Evolutionary conservation across 805 yeast species (phyloP), one percentile per base, ranked within the genome.

Genomic region (Wickerhamiella domercqiae): DNA sequence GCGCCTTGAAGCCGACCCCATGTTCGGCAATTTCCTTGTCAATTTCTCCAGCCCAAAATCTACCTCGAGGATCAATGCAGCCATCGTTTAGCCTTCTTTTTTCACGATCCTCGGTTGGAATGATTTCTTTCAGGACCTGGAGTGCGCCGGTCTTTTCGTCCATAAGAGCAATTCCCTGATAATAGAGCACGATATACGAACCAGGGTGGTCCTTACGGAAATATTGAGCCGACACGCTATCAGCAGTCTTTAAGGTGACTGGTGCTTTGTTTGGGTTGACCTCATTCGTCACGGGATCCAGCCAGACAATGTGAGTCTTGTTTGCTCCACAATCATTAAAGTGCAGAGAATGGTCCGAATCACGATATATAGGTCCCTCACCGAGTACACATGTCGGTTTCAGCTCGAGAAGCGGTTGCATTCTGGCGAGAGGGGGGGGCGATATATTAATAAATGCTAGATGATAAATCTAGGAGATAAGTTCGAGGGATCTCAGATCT

Each of bases 51-150:
- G 70, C 73, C 73, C 73, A 80, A 37, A 83, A 67, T 46, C 75
- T 66, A 2, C 94, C 93, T 51, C 70, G 61, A 5, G 81, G 78
- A 41, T 80, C 84, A 33, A 80, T 69, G 32, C 73, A 71, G 0
- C 94, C 94, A 52, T 83, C 95, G 52, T 83, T 83, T 30, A 90
- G 75, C 51, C 82, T 45, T 32, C 55, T 39, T 31, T 41, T 42
- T 18, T 39, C 35, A 28, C 57, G 49, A 18, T 54, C 58, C 21
- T 30, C 6, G 20, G 11, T 16, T 13, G 58, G 57, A 26, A 54
- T 54, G 32, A 57, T 45, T 44, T 52, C 57, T 41, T 54, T 51
- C 24, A 56, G 39, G 7, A 51, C 44, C 5, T 52, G 53, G 32
- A 57, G 43, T 35, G 51, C 44, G 18, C 61, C 62, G 3, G 61